A percentile compares a stretch with the other conserved stretches of the same genome.
These are phyloP conservation scores for Pleurotus pulmonarius DNA, from an alignment of 768 basidiomycete genomes.

Conservation along the genomic window DNA sequence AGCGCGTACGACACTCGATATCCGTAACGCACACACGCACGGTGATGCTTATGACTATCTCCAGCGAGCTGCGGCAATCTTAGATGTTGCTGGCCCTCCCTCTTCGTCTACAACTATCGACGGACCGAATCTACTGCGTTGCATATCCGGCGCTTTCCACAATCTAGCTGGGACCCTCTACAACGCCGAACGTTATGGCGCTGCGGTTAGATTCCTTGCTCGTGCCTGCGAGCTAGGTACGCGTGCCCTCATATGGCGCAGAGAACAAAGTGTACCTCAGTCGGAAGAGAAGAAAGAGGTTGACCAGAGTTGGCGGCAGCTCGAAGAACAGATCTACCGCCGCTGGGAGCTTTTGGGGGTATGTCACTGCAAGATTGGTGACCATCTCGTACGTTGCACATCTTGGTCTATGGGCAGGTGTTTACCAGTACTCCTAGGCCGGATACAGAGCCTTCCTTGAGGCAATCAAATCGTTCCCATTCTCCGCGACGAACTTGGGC, in stretches of 20 bases:
- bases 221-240: conserved; percentile 55
- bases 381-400: conserved; percentile 55
- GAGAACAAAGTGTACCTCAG: conserved; percentile 9
- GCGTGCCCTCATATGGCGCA: conserved; percentile 36
- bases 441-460: conserved; percentile 56
- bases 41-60: conserved; percentile 44
- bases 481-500: conserved; percentile 34
- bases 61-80: conserved; percentile 32
- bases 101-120: conserved; percentile 16
- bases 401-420: conserved; percentile 3
- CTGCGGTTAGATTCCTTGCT: conserved; percentile 64
- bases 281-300: conserved; percentile 24
- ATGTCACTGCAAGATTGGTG: conserved; percentile 74
- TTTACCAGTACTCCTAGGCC: conserved; percentile 33
- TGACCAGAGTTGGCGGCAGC: conserved; percentile 45
- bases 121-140: conserved; percentile 58
- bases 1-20: conserved; percentile 38
- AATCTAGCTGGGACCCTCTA: conserved; percentile 70
- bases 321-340: conserved; percentile 63
- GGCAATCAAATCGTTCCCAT: conserved; percentile 54
- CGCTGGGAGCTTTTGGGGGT: conserved; percentile 82
- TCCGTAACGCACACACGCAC: conserved; percentile 42
- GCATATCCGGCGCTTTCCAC: conserved; percentile 69
- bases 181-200: conserved; percentile 55
- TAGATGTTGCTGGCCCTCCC: conserved; percentile 16